Evolutionary conservation across 2,329 filamentous ascomycete genomes (phyloP).

Genomic region (Cercospora brassicicola): DNA sequence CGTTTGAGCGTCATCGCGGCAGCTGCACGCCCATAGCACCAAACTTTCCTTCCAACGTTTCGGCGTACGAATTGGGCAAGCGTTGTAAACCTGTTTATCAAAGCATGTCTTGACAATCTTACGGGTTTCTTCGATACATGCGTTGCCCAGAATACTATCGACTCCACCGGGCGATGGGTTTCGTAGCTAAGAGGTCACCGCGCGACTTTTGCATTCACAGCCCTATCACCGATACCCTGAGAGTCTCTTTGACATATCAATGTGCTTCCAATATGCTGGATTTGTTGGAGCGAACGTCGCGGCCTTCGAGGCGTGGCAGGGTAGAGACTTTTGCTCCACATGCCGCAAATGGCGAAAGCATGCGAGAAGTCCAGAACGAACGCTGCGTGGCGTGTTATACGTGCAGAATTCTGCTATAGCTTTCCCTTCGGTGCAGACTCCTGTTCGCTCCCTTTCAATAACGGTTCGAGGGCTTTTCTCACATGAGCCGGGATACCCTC

Average conservation of each 20-base stretch:
- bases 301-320: not conserved
- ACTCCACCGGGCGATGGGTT: not conserved
- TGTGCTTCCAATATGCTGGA: not conserved
- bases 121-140: not conserved
- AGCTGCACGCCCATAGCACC: not conserved
- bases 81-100: not conserved
- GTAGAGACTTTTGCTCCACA: not conserved
- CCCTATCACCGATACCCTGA: not conserved
- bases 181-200: not conserved
- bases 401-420: slow-evolving; percentile 15
- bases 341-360: not conserved
- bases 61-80: not conserved
- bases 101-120: not conserved
- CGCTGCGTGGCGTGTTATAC: not conserved
- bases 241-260: not conserved
- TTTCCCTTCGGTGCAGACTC: slow-evolving; percentile 27
- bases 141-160: not conserved
- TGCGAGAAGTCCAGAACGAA: not conserved
- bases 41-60: not conserved
- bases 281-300: not conserved
- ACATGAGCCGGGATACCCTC: slow-evolving; percentile 64
- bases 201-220: not conserved
- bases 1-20: not conserved
- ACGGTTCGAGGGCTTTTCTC: slow-evolving; percentile 45
- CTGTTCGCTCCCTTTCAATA: slow-evolving; percentile 34